Percentiles rank a stretch among this genome's conserved stretches.
These are phyloP conservation scores for Fusarium lateritium DNA, from an alignment of 2,329 filamentous ascomycete genomes.

Conservation along the genomic window DNA sequence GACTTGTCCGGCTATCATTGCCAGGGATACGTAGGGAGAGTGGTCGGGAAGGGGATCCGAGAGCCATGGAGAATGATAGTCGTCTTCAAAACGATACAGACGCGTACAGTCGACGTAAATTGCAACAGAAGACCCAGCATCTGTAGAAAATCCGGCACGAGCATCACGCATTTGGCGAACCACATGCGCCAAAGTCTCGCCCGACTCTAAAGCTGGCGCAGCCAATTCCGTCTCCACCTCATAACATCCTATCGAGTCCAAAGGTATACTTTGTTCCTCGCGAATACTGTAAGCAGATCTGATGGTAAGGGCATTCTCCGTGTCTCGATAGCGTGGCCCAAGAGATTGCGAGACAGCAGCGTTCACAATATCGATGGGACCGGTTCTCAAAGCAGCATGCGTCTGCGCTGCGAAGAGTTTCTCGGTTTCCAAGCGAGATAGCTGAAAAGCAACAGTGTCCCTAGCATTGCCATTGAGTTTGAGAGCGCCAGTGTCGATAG, in stretches of 20 bases:
- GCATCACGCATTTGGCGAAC: conserved; percentile 10
- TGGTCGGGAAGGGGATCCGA: conserved; percentile 5
- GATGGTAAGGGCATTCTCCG: conserved; percentile 3
- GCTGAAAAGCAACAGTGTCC: not conserved
- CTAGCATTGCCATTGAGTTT: conserved; percentile 3
- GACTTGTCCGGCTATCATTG: conserved; percentile 7
- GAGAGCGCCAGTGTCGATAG: conserved; percentile 3
- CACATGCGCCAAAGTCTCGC: not conserved
- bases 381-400: conserved; percentile 6
- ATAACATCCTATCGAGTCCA: conserved; percentile 8
- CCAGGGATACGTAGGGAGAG: conserved; percentile 4
- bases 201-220: conserved; percentile 1
- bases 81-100: not conserved
- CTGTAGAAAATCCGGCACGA: conserved; percentile 1
- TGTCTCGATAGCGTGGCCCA: conserved; percentile 6
- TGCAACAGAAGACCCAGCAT: not conserved
- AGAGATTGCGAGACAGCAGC: conserved; percentile 12
- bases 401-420: conserved; percentile 6
- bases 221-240: conserved; percentile 10
- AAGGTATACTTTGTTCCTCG: conserved; percentile 5
- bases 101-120: conserved; percentile 14
- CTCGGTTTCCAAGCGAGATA: conserved; percentile 1
- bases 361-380: conserved; percentile 11
- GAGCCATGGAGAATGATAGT: conserved; percentile 10
- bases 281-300: conserved; percentile 11